Conservation (phyloP, 2,329 filamentous ascomycete species). For the Fonsecaea erecta region DNA sequence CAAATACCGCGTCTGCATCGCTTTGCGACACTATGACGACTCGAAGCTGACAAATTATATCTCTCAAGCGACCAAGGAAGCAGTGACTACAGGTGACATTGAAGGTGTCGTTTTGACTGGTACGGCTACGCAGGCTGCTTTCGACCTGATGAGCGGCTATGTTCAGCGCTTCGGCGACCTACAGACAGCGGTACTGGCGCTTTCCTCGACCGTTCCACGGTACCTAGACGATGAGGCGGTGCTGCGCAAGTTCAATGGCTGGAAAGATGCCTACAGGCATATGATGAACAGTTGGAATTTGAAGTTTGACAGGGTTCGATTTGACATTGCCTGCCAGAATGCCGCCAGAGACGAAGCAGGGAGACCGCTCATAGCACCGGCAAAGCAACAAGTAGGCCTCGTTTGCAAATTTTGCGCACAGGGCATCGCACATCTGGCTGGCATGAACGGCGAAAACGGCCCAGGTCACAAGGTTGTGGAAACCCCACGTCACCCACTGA, state of each 20-base stretch:
- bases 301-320: constrained; percentile 63
- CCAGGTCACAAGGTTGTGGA: constrained; percentile 38
- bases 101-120: constrained; percentile 67
- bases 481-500: constrained; percentile 30
- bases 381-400: constrained; percentile 60
- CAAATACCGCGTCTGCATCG: constrained; percentile 65
- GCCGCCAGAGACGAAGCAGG: constrained; percentile 56
- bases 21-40: constrained; percentile 58
- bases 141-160: constrained; percentile 66
- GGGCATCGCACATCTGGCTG: constrained; percentile 55
- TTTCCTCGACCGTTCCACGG: constrained; percentile 58
- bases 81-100: constrained; percentile 60
- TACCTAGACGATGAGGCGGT: constrained; percentile 60
- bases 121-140: constrained; percentile 57
- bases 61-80: constrained; percentile 56
- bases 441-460: constrained; percentile 43
- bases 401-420: constrained; percentile 66
- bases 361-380: constrained; percentile 53
- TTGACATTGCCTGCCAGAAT: constrained; percentile 62
- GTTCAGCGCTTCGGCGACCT: constrained; percentile 64
- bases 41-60: constrained; percentile 58
- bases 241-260: constrained; percentile 60
- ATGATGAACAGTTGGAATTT: constrained; percentile 67
- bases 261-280: constrained; percentile 65
- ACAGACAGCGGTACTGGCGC: constrained; percentile 65